These are phyloP conservation scores for Monosporascus sp. DNA, from an alignment of 2,329 filamentous ascomycete genomes.

Conservation along the genomic window DNA sequence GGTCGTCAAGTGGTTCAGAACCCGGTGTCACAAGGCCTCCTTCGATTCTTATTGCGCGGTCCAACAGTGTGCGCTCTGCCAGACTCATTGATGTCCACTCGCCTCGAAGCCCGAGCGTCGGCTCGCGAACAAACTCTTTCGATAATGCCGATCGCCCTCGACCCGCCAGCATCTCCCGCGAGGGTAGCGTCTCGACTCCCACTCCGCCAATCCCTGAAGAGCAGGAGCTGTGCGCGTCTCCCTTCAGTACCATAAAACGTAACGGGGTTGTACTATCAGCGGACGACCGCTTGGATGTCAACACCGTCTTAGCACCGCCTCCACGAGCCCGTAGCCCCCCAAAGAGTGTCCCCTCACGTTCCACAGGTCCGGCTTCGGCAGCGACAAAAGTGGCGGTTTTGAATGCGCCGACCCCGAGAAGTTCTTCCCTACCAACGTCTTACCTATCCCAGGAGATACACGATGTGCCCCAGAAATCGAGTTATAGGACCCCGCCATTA, in stretches of 20 bases:
- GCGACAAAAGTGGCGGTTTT: conserved; percentile 18
- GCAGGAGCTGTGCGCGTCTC: conserved; percentile 10
- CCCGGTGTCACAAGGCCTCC: conserved; percentile 30
- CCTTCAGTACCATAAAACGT: conserved; percentile 10
- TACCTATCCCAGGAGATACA: conserved; percentile 14
- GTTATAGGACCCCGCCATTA: conserved; percentile 19
- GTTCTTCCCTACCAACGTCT: neutral
- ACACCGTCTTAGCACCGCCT: conserved; percentile 6
- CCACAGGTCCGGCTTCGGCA: conserved; percentile 8
- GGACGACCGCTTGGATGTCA: conserved; percentile 10
- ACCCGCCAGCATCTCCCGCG: conserved; percentile 34
- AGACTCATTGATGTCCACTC: conserved; percentile 53
- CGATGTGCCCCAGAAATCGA: conserved; percentile 15
- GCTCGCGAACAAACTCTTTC: conserved; percentile 44
- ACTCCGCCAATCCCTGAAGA: conserved; percentile 39
- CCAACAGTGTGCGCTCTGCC: conserved; percentile 49
- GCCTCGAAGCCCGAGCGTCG: conserved; percentile 43
- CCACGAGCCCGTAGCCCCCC: conserved; percentile 15
- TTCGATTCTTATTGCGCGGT: conserved; percentile 35
- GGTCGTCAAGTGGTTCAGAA: conserved; percentile 46
- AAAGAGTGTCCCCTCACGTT: conserved; percentile 10
- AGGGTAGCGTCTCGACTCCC: conserved; percentile 30
- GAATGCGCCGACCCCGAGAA: conserved; percentile 5
- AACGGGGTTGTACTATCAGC: conserved; percentile 8
- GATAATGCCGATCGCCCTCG: conserved; percentile 39